Conservation (phyloP, 495 filamentous ascomycete species). For the Xylaria longipes region DNA sequence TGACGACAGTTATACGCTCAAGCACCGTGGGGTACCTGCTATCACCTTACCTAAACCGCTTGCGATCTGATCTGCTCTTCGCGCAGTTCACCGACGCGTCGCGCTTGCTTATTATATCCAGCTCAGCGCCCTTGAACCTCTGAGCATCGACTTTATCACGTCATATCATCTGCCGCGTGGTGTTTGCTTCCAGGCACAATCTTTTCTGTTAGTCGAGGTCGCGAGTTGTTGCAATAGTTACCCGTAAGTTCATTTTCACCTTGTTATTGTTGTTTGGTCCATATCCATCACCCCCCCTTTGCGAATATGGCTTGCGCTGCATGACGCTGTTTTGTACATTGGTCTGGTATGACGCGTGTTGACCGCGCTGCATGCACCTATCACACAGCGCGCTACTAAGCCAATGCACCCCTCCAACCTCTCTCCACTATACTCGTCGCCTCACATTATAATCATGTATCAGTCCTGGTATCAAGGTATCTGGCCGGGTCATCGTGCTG, state of each 20-base stretch:
- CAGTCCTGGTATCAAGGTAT: constrained; percentile 23
- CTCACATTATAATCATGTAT: constrained; percentile 3
- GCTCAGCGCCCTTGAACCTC: constrained; percentile 2
- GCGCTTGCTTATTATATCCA: constrained; percentile 6
- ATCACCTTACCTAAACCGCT: constrained; percentile 1
- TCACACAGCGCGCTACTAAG: constrained; percentile 17
- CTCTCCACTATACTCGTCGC: constrained; percentile 21
- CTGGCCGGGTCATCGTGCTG: background rate
- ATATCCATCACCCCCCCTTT: background rate
- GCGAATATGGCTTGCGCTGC: background rate
- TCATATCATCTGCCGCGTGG: constrained; percentile 3
- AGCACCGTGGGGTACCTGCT: constrained; percentile 22
- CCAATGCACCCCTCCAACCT: constrained; percentile 12
- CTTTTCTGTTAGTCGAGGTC: background rate
- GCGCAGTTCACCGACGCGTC: constrained; percentile 15
- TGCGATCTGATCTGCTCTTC: constrained; percentile 1
- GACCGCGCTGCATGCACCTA: constrained; percentile 18
- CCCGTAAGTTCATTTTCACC: constrained; percentile 17
- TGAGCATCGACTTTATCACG: background rate
- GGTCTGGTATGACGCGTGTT: constrained; percentile 21
- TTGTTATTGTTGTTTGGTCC: background rate
- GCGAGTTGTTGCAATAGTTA: background rate
- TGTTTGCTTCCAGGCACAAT: constrained; percentile 12
- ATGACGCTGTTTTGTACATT: constrained; percentile 2
- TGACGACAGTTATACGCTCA: constrained; percentile 17